These are phyloP conservation scores for Penstemon barbatus DNA, from an alignment of 257 asterid species.

Conservation along the genomic window DNA sequence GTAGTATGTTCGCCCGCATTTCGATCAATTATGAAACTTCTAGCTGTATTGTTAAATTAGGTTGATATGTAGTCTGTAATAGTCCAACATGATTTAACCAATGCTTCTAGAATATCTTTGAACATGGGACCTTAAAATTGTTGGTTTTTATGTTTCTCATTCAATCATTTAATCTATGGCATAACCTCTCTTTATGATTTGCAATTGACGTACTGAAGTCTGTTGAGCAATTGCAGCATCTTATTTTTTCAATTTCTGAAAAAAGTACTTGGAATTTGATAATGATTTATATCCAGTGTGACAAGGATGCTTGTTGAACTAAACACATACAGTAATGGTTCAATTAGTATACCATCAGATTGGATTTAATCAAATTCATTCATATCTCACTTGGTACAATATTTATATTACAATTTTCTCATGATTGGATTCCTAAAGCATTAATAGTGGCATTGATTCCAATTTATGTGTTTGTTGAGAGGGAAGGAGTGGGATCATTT, in stretches of 20 bases:
- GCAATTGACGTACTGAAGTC: too few species aligned
- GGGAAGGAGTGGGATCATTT: background rate
- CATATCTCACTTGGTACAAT: background rate
- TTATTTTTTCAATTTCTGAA: too few species aligned
- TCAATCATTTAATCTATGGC: too few species aligned
- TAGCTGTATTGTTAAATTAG: background rate
- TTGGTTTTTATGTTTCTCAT: too few species aligned
- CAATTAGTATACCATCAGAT: too few species aligned
- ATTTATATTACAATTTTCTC: constrained; percentile 5
- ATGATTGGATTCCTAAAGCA: background rate
- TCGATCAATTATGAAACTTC: background rate
- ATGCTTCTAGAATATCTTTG: background rate
- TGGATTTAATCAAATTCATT: background rate
- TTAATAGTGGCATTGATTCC: background rate
- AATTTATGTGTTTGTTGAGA: background rate
- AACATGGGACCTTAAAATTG: background rate
- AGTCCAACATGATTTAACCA: background rate
- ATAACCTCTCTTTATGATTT: too few species aligned
- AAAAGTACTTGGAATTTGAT: too few species aligned
- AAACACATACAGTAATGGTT: too few species aligned
- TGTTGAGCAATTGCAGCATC: too few species aligned
- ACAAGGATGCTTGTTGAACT: background rate
- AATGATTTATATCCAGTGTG: too few species aligned
- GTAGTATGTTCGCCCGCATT: too few species aligned
- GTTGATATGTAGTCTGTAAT: background rate